Evolutionary conservation across 2,329 filamentous ascomycete species (phyloP).

Genomic region (Boeremia exigua): DNA sequence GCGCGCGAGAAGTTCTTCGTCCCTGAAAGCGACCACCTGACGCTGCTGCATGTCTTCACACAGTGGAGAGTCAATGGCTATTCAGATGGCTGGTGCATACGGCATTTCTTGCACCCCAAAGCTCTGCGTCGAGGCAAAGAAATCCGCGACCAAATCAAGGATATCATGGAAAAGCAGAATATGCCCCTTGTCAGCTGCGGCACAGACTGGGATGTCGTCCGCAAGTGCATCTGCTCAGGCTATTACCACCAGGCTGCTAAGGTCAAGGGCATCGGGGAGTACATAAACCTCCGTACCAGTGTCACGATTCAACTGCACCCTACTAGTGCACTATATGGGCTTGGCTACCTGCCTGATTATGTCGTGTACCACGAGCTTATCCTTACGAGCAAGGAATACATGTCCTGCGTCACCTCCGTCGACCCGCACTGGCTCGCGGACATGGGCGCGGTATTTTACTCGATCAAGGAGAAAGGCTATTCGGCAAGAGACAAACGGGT

Average conservation of each 20-base stretch:
- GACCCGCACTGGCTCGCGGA: slow-evolving; percentile 98
- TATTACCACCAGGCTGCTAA: slow-evolving; percentile 98
- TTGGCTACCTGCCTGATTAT: slow-evolving; percentile 94
- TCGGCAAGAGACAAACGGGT: slow-evolving; percentile 84
- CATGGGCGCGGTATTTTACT: slow-evolving; percentile 95
- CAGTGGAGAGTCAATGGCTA: slow-evolving; percentile 93
- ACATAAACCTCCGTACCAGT: slow-evolving; percentile 93
- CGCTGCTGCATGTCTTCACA: slow-evolving; percentile 91
- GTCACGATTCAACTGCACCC: slow-evolving; percentile 95
- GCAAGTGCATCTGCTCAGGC: slow-evolving; percentile 95
- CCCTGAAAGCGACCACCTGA: slow-evolving; percentile 94
- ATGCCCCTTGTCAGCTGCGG: slow-evolving; percentile 88
- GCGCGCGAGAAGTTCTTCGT: slow-evolving; percentile 98
- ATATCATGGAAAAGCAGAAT: slow-evolving; percentile 94
- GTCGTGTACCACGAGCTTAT: slow-evolving; percentile 98
- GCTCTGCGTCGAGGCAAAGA: slow-evolving; percentile 89
- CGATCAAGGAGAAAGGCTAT: slow-evolving; percentile 96
- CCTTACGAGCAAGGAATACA: slow-evolving; percentile 95
- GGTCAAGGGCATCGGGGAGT: slow-evolving; percentile 95
- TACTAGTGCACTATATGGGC: slow-evolving; percentile 88
- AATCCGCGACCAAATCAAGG: slow-evolving; percentile 88
- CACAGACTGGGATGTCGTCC: slow-evolving; percentile 95
- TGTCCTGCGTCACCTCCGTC: slow-evolving; percentile 94
- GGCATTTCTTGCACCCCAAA: slow-evolving; percentile 95
- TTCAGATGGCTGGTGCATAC: slow-evolving; percentile 89